phyloP scores from a whole-genome alignment of 73 alveolate species.

The Symbiodinium natans region DNA sequence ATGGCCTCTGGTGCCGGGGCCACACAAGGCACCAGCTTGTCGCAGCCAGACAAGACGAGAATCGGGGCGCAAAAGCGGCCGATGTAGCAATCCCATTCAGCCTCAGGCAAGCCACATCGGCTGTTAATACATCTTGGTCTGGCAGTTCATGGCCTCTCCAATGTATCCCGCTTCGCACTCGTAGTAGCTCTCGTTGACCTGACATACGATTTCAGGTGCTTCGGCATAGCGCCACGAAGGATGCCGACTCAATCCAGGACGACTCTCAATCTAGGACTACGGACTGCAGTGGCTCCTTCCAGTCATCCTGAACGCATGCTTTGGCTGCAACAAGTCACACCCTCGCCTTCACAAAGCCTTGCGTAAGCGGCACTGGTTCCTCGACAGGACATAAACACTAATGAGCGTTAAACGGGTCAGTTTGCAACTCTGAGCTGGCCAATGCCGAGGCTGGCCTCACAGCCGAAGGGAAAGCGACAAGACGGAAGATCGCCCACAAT shows the following conservation, averaged over 20 bases:
- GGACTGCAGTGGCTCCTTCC: too few relatives aligned
- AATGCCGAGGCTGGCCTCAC: constrained; percentile 14
- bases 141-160: constrained; percentile 13
- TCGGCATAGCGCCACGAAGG: too few relatives aligned
- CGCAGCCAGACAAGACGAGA: constrained; percentile 60
- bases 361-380: constrained; percentile 62
- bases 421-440: too few relatives aligned
- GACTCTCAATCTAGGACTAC: too few relatives aligned
- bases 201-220: neutral
- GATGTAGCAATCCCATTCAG: constrained; percentile 72
- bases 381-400: neutral
- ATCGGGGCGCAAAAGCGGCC: constrained; percentile 56
- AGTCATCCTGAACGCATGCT: too few relatives aligned
- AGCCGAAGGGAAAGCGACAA: constrained; percentile 65
- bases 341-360: constrained; percentile 45
- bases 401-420: neutral
- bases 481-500: constrained; percentile 27
- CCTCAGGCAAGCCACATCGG: neutral
- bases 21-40: constrained; percentile 62
- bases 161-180: constrained; percentile 45
- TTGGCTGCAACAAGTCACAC: neutral
- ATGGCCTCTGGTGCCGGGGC: constrained; percentile 49
- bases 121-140: too few relatives aligned
- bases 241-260: too few relatives aligned
- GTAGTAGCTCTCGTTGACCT: constrained; percentile 65